These are phyloP conservation scores for Arthroderma sp. DNA, from an alignment of 2,329 filamentous ascomycete genomes.

Conservation along the genomic window DNA sequence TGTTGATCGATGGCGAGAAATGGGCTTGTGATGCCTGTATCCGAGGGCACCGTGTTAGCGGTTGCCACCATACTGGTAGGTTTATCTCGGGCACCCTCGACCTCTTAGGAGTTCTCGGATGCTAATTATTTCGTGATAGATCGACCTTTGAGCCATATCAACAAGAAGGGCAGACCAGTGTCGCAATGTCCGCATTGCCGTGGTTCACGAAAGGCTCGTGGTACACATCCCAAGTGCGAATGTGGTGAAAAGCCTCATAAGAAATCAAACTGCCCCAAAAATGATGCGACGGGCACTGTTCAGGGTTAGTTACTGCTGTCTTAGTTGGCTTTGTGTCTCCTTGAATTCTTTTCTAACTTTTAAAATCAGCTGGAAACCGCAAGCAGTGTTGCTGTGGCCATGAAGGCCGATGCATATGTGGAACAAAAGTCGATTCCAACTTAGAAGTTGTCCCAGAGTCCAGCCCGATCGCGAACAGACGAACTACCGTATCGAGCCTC, in stretches of 20 bases:
- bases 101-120: not conserved
- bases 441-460: slow-evolving; percentile 37
- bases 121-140: slow-evolving; percentile 40
- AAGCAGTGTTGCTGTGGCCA: slow-evolving; percentile 13
- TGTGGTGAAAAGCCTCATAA: slow-evolving; percentile 67
- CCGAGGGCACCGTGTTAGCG: slow-evolving; percentile 95
- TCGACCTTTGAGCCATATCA: slow-evolving; percentile 83
- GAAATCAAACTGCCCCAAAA: slow-evolving; percentile 24
- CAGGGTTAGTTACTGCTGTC: slow-evolving; percentile 11
- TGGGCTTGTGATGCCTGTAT: slow-evolving; percentile 64
- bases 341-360: not conserved
- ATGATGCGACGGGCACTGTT: slow-evolving; percentile 21
- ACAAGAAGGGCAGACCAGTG: slow-evolving; percentile 93
- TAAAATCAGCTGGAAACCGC: slow-evolving; percentile 4
- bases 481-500: slow-evolving; percentile 28
- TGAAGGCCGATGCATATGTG: slow-evolving; percentile 12
- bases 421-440: slow-evolving; percentile 29
- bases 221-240: slow-evolving; percentile 90
- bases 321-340: not conserved
- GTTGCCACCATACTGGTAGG: slow-evolving; percentile 90
- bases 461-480: slow-evolving; percentile 28
- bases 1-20: slow-evolving; percentile 15
- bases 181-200: slow-evolving; percentile 98
- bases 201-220: slow-evolving; percentile 86
- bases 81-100: slow-evolving; percentile 12